Percentiles rank a stretch among this genome's conserved stretches.
phyloP scores from a whole-genome alignment of 768 basidiomycete genomes.

The Lentinula aciculospora region DNA sequence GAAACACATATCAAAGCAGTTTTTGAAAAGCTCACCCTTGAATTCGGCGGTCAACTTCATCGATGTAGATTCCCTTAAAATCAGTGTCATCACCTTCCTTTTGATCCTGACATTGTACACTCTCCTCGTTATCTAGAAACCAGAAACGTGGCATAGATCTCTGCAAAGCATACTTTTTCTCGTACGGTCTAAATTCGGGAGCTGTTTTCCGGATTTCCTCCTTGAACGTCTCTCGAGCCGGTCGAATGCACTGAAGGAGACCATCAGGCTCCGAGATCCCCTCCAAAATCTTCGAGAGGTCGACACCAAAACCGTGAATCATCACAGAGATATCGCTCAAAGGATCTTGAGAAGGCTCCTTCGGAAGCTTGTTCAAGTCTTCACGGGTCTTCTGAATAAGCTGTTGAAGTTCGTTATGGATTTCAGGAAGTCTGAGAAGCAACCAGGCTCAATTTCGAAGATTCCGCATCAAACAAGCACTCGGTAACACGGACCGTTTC shows the following conservation, averaged over 20 bases:
- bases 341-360: constrained; percentile 49
- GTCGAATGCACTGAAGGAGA: constrained; percentile 50
- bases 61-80: constrained; percentile 38
- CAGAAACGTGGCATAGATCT: constrained; percentile 13
- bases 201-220: constrained; percentile 43
- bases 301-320: constrained; percentile 40
- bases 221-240: constrained; percentile 42
- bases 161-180: constrained; percentile 10
- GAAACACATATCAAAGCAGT: background rate
- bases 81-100: background rate
- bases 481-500: constrained; percentile 32
- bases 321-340: constrained; percentile 48
- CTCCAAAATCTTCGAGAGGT: constrained; percentile 39
- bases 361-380: constrained; percentile 31
- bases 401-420: constrained; percentile 51
- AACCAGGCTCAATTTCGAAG: too few relatives aligned
- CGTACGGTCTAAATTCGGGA: constrained; percentile 54
- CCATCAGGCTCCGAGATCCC: constrained; percentile 50
- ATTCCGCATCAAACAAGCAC: background rate
- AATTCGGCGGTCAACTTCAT: constrained; percentile 45
- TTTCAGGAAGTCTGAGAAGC: constrained; percentile 48
- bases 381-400: constrained; percentile 34
- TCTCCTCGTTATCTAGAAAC: constrained; percentile 39
- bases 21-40: constrained; percentile 33
- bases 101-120: constrained; percentile 9